Conservation (phyloP, 2,329 filamentous ascomycete species). For the Aspergillus hiratsukae region DNA sequence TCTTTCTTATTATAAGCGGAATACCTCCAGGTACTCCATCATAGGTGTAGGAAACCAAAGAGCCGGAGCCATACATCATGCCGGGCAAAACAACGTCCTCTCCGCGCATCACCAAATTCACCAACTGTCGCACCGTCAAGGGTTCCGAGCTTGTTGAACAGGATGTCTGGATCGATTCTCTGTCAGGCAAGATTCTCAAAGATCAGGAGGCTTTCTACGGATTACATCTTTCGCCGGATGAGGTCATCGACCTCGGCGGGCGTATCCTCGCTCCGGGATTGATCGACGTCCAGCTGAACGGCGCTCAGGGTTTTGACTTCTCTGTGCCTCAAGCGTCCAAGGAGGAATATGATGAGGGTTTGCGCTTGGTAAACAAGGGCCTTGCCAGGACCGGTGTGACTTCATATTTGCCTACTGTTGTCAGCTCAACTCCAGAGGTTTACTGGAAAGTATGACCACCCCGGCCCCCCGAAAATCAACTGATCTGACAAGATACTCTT, state of each 20-base stretch:
- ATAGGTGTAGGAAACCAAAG: background rate
- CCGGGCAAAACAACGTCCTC: slow-evolving; percentile 31
- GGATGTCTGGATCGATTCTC: slow-evolving; percentile 84
- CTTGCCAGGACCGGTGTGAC: slow-evolving; percentile 79
- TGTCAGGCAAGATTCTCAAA: slow-evolving; percentile 74
- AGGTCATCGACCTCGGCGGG: slow-evolving; percentile 72
- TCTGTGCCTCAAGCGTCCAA: slow-evolving; percentile 66
- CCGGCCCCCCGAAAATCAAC: background rate
- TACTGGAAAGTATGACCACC: slow-evolving; percentile 62
- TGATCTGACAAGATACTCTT: background rate
- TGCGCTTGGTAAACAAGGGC: slow-evolving; percentile 65
- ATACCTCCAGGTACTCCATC: background rate
- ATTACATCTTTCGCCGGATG: slow-evolving; percentile 55
- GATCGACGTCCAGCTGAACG: slow-evolving; percentile 89
- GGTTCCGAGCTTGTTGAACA: slow-evolving; percentile 64
- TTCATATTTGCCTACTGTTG: slow-evolving; percentile 76
- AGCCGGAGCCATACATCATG: slow-evolving; percentile 20
- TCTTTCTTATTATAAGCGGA: background rate
- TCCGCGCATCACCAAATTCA: slow-evolving; percentile 72
- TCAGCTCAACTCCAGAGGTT: slow-evolving; percentile 70
- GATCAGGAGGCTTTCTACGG: slow-evolving; percentile 57
- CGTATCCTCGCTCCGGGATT: slow-evolving; percentile 81
- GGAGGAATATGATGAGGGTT: slow-evolving; percentile 65
- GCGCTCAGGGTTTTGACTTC: slow-evolving; percentile 90
- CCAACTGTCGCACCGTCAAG: slow-evolving; percentile 75